These are phyloP conservation scores for Lactuca sativa DNA, from an alignment of 129 eudicot species.

Conservation along the genomic window DNA sequence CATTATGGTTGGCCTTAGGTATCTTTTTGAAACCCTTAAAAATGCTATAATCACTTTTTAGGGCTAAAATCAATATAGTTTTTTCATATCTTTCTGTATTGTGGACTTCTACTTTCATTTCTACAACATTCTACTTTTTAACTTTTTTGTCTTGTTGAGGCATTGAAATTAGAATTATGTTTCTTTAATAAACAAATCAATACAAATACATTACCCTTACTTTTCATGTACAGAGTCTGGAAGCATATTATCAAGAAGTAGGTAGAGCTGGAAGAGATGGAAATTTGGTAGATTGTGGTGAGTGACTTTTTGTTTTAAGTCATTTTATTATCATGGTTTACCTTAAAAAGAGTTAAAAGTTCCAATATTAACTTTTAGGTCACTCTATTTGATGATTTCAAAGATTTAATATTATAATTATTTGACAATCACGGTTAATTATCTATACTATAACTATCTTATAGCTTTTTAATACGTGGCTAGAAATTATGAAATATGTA, in stretches of 20 bases:
- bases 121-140: slow-evolving; percentile 6
- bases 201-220: not conserved
- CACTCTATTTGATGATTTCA: no score
- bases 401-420: no score
- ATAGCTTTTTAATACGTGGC: not conserved
- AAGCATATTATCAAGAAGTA: slow-evolving; percentile 97
- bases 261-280: slow-evolving; percentile 99
- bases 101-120: no score
- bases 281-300: slow-evolving; percentile 78
- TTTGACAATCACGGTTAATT: no score
- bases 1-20: slow-evolving; percentile 98
- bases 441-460: no score
- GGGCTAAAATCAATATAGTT: no score
- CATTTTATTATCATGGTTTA: slow-evolving; percentile 2
- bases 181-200: no score
- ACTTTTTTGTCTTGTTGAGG: not conserved
- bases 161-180: no score
- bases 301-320: slow-evolving; percentile 34
- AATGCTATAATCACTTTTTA: no score
- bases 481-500: slow-evolving; percentile 1
- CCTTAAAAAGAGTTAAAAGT: not conserved
- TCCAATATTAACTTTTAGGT: no score
- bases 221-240: slow-evolving; percentile 62
- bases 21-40: not conserved
- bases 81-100: no score